Base-by-base conservation (phyloP, 371 early-diverging fungal genomes). In the Mucor irregularis region DNA sequence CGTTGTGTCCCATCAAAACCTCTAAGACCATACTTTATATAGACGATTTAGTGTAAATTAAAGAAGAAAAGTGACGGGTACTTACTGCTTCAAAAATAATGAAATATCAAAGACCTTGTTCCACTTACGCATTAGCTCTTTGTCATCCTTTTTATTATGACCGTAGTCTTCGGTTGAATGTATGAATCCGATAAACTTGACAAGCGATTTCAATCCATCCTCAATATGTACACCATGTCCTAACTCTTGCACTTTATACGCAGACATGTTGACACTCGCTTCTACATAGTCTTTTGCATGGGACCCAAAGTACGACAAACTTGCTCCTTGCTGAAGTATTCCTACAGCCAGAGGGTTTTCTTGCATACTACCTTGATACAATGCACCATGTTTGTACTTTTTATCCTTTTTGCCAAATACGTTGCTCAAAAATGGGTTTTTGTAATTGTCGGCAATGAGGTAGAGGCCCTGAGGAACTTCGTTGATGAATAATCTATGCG, bases 71-170 rank as follows among this genome's bases (percentile, higher is more conserved):
- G 25, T 8, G 16, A 5, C 7, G 1, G n/a, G 19, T 3, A 42
- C 60, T 53, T 58, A 69, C 74, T 69, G 64, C 53, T 66, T 77
- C 51, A 82, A 56, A 64, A 76, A 82, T 21, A 55, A 2, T 19
- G 76, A 71, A 2, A 82, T 66, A 50, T 82, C 70, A 0, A 82
- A 47, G 9, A 58, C 60, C 29, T 62, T 45, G 11, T 73, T 53
- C 80, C 80, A 77, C 30, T 62, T 47, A 14, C 47, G 24, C 11
- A 44, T 37, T 58, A 40, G 8, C 17, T 50, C 50, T 34, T 16
- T 50, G 3, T 43, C 46, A 28, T 46, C 45, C 26, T 28, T 8
- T 21, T 50, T 28, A 9, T 19, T 1, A 22, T 30, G 39, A 10
- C 34, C 14, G 24, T 43, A 16, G 13, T 25, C 28, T 13, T 38